Evolutionary conservation across 1,284 basidiomycete species (phyloP).

Genomic region (Trametes polyzona): DNA sequence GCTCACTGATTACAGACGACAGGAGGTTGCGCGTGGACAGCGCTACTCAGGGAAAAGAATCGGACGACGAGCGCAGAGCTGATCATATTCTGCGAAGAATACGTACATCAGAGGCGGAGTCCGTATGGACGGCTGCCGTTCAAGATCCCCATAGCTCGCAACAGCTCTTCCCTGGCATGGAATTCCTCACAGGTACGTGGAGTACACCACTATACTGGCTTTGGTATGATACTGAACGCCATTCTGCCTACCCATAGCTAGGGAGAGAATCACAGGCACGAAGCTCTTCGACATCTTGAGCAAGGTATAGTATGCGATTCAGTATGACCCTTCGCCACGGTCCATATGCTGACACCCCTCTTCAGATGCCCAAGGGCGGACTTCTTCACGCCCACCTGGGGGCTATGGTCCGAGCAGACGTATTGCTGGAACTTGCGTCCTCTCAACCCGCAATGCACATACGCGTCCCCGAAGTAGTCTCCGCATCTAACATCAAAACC

Average conservation of each 20-base stretch:
- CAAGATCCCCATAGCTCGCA: constrained; percentile 13
- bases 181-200: constrained; percentile 61
- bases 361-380: constrained; percentile 77
- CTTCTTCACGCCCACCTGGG: constrained; percentile 76
- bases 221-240: background rate
- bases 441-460: constrained; percentile 63
- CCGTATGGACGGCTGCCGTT: constrained; percentile 56
- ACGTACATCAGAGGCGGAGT: constrained; percentile 52
- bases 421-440: constrained; percentile 56
- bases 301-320: constrained; percentile 44
- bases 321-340: background rate
- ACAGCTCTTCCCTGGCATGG: constrained; percentile 75
- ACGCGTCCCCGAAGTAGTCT: constrained; percentile 45
- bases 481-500: constrained; percentile 41
- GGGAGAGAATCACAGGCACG: constrained; percentile 59
- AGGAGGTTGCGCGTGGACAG: constrained; percentile 48
- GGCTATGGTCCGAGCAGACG: constrained; percentile 60
- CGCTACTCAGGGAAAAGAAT: constrained; percentile 29
- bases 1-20: constrained; percentile 53
- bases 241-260: too few species aligned
- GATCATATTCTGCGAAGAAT: constrained; percentile 58
- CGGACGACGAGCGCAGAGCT: constrained; percentile 50
- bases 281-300: constrained; percentile 60
- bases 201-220: too few species aligned
- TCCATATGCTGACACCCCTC: background rate